Base-by-base conservation (phyloP, 1,284 basidiomycete species). In the Pseudozyma tsukubaensis region DNA sequence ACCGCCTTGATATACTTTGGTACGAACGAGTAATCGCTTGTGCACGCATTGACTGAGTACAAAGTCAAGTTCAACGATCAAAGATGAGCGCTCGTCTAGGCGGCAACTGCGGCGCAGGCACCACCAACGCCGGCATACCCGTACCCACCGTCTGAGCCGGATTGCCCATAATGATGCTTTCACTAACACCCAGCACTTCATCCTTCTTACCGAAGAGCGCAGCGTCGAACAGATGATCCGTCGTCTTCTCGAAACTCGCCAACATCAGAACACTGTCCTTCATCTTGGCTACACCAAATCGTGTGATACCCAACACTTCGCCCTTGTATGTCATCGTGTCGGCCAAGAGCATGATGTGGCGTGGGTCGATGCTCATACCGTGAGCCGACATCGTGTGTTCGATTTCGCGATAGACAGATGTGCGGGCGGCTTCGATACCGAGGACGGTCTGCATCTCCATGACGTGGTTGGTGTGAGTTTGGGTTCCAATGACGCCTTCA, bases 251-350 rank as follows among this genome's bases (percentile, higher is more conserved):
- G 85, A 99, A 99, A 35, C 94, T 97, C 11, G 97, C 97, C 81
- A 99, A 88, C 97, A 99, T 99, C 78, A 99, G 89, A 18, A 98
- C 95, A 79, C 94, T 97, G 86, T 99, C 97, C 87, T 99, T 99
- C 94, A 99, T 99, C 87, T 99, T 99, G 24, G 96, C 94, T n/a
- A 99, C 96, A 85, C 97, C 97, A 86, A 99, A 99, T 21, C 97
- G 92, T 10, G 97, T 99, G 85, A 99, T 99, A 59, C 97, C 97
- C 58, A 99, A 87, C 7, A 99, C 94, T 85, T 99, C 96, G 58
- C 97, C 97, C 90, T 99, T 99, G 88, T 97, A 98, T 36, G 91
- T 91, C 97, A 99, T 99, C 67, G 98, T 94, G 85, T 99, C 97
- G 50, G 95, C 97, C 12, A 99, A 89, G 53, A 99, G 87, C 94